Evolutionary conservation across 2,329 filamentous ascomycete genomes (phyloP).

Genomic region (Xylaria sp.): DNA sequence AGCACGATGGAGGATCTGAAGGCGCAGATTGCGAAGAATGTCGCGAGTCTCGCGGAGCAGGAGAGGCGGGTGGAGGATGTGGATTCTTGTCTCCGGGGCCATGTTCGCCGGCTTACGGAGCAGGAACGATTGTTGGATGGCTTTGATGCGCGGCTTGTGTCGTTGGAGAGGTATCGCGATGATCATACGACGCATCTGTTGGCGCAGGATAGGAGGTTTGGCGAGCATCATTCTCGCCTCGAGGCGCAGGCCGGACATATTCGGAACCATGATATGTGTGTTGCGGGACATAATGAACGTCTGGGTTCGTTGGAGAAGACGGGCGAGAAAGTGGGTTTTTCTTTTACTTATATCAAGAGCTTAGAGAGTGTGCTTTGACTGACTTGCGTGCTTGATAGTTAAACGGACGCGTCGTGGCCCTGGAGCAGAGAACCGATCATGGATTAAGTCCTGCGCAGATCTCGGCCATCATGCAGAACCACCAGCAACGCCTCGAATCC

Average conservation of each 20-base stretch:
- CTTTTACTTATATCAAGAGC: not conserved
- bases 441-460: constrained; percentile 17
- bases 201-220: constrained; percentile 11
- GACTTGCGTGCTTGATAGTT: constrained; percentile 1
- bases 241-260: constrained; percentile 5
- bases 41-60: constrained; percentile 16
- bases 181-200: constrained; percentile 11
- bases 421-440: constrained; percentile 19
- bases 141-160: constrained; percentile 9
- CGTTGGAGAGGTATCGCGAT: constrained; percentile 12
- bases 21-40: constrained; percentile 15
- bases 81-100: constrained; percentile 7
- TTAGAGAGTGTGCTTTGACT: constrained; percentile 1
- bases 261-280: constrained; percentile 12
- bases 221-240: constrained; percentile 12
- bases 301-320: constrained; percentile 12
- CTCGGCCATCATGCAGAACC: constrained; percentile 19
- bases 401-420: constrained; percentile 6
- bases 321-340: constrained; percentile 15
- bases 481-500: constrained; percentile 21
- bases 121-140: constrained; percentile 10
- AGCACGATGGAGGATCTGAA: constrained; percentile 17
- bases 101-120: constrained; percentile 11
- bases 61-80: constrained; percentile 11
- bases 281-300: constrained; percentile 13